Base-by-base conservation (phyloP, 2,329 filamentous ascomycete species). In the Coniochaeta sp. region DNA sequence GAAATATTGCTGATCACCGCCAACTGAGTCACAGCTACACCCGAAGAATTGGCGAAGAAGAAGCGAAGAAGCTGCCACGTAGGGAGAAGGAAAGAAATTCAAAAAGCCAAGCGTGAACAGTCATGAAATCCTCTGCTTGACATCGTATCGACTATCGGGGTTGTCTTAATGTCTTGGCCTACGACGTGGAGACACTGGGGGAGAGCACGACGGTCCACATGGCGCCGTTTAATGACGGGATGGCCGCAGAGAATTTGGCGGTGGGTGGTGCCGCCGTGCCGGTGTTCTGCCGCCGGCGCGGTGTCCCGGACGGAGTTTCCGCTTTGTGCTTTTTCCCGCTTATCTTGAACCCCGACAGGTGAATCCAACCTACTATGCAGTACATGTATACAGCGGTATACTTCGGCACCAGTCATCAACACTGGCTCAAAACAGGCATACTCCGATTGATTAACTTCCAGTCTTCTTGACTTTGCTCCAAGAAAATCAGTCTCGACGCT, bases 221-320 rank as follows among this genome's bases (percentile, higher is more conserved):
- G 24, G 47, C 22, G 26, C 47, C 24, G 47, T 30, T 30, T 30
- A 4, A 47, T 47, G 42, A 47, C 42, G 42, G 42, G n/a, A 22
- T 47, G 22, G 19, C 42, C 17, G 42, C 8, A 24, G 42, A n/a
- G n/a, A n/a, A 24, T 22, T 17, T n/a, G 4, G 9, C 26, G 42
- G 47, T 30, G 10, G 47, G 17, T 24, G n/a, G 2, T 36, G 2
- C 54, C 54, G 17, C 16, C 7, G 2, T 36, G 2, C 54, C 54
- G 54, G n/a, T 17, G 54, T 55, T 55, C 54, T 55, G 54, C 54
- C 54, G 54, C 30, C 54, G 54, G 54, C 54, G 30, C 54, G 54
- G 14, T 14, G 54, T 36, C 3, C 30, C 54, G 54, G 50, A 24
- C 54, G 54, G 54, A 38, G 54, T 34, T 55, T 55, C 50, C 50